A percentile compares a stretch with the other conserved stretches of the same genome.
phyloP scores from a whole-genome alignment of 306 rosid species.

The Trifolium repens region DNA sequence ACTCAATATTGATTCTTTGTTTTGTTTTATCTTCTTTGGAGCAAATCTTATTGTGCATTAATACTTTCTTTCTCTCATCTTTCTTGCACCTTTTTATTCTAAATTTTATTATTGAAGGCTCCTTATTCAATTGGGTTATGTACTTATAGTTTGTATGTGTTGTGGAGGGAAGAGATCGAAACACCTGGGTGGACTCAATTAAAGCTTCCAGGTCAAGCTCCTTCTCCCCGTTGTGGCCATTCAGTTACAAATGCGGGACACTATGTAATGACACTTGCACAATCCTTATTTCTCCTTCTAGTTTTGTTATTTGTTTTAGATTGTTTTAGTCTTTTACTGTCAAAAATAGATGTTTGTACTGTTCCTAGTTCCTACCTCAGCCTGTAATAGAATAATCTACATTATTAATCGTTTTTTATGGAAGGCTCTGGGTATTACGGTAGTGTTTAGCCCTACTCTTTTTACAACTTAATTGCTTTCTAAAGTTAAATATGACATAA shows the following conservation, averaged over 20 bases:
- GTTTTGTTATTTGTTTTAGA: slow-evolving; percentile 24
- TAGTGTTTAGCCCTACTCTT: background rate
- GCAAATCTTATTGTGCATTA: slow-evolving; percentile 5
- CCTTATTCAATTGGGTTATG: slow-evolving; percentile 30
- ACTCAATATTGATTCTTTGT: background rate
- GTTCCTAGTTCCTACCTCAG: slow-evolving; percentile 3
- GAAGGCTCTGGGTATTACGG: background rate
- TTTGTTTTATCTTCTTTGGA: slow-evolving; percentile 24
- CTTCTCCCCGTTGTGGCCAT: slow-evolving; percentile 94
- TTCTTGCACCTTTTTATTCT: slow-evolving; percentile 6
- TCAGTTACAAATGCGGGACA: slow-evolving; percentile 86
- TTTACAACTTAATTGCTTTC: background rate
- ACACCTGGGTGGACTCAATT: slow-evolving; percentile 96
- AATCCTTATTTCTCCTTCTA: slow-evolving; percentile 27
- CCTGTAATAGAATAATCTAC: slow-evolving; percentile 20
- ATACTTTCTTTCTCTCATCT: slow-evolving; percentile 14
- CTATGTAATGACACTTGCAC: slow-evolving; percentile 60
- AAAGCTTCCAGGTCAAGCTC: slow-evolving; percentile 99
- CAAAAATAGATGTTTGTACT: slow-evolving; percentile 16
- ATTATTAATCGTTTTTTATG: slow-evolving; percentile 12
- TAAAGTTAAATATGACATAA: background rate
- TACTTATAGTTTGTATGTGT: slow-evolving; percentile 53
- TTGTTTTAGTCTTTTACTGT: slow-evolving; percentile 18
- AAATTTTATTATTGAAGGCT: slow-evolving; percentile 24
- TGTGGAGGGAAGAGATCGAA: slow-evolving; percentile 93